A percentile compares a stretch with the other conserved stretches of the same genome.
Evolutionary conservation across 441 rosid species (phyloP).

Genomic region (Populus hybrid): DNA sequence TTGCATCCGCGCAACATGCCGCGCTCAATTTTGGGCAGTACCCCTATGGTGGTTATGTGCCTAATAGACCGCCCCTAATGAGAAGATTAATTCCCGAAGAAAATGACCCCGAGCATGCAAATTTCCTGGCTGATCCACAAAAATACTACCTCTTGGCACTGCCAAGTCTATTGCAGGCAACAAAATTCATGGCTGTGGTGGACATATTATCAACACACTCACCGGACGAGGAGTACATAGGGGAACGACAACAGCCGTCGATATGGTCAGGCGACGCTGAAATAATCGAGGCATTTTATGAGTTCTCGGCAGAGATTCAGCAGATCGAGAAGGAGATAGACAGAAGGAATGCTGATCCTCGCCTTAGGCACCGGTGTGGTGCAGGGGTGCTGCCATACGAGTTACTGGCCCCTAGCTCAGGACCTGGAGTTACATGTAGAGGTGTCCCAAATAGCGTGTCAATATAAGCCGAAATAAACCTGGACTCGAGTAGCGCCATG

Average conservation of each 20-base stretch:
- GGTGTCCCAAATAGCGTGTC: conserved; percentile 97
- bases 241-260: conserved; percentile 83
- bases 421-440: conserved; percentile 93
- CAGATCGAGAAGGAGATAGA: conserved; percentile 83
- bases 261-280: conserved; percentile 75
- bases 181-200: conserved; percentile 94
- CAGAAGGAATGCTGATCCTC: conserved; percentile 61
- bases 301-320: conserved; percentile 64
- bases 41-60: conserved; percentile 88
- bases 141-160: conserved; percentile 66
- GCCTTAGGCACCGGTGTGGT: conserved; percentile 73
- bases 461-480: conserved; percentile 35
- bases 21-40: conserved; percentile 97
- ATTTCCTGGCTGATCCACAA: conserved; percentile 67
- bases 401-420: conserved; percentile 82
- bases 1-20: conserved; percentile 91
- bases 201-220: conserved; percentile 93
- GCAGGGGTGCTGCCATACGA: conserved; percentile 97
- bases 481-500: background rate
- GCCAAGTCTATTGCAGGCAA: conserved; percentile 84
- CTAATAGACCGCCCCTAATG: conserved; percentile 86
- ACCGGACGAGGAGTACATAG: conserved; percentile 89
- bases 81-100: conserved; percentile 75
- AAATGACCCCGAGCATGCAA: conserved; percentile 56
- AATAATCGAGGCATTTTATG: conserved; percentile 70